Percentiles rank a stretch among this genome's conserved stretches.
Conservation (phyloP, 1,284 basidiomycete species). For the Porogramme epimiltina region DNA sequence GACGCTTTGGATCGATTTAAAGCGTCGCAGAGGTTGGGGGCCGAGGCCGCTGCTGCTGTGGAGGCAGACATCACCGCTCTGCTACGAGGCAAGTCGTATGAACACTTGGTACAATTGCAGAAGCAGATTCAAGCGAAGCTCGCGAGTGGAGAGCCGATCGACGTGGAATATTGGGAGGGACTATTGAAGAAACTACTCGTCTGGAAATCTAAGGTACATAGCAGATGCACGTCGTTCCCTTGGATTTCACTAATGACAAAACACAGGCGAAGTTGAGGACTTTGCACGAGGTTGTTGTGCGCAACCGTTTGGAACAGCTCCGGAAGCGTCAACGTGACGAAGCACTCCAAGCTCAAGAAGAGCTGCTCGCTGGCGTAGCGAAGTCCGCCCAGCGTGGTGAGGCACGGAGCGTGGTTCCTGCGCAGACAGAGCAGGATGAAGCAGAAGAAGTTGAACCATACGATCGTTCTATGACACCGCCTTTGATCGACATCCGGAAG, state of each 20-base stretch:
- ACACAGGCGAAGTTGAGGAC: slow-evolving; percentile 84
- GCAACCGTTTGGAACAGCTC: slow-evolving; percentile 93
- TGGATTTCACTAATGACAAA: background rate
- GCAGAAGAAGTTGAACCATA: slow-evolving; percentile 76
- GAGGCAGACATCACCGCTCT: slow-evolving; percentile 78
- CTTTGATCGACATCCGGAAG: slow-evolving; percentile 67
- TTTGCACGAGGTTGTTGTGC: slow-evolving; percentile 94
- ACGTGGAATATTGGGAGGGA: slow-evolving; percentile 98
- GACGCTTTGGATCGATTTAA: slow-evolving; percentile 85
- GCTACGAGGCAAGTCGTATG: slow-evolving; percentile 79
- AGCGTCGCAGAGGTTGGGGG: slow-evolving; percentile 57
- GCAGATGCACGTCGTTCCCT: background rate
- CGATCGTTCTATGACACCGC: slow-evolving; percentile 82
- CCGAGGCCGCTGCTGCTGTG: slow-evolving; percentile 74
- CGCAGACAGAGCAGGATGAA: slow-evolving; percentile 43
- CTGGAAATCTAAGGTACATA: slow-evolving; percentile 91
- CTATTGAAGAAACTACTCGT: slow-evolving; percentile 92
- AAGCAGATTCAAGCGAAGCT: slow-evolving; percentile 88
- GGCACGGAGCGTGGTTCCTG: slow-evolving; percentile 31
- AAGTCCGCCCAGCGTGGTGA: slow-evolving; percentile 51
- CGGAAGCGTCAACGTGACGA: slow-evolving; percentile 95
- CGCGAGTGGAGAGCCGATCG: slow-evolving; percentile 89
- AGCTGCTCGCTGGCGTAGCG: slow-evolving; percentile 82
- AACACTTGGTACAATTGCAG: slow-evolving; percentile 84
- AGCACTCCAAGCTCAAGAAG: slow-evolving; percentile 89